Percentiles rank a stretch among this genome's conserved stretches.
Evolutionary conservation across 257 asterid genomes (phyloP).

Genomic region (Jacaranda copaia): DNA sequence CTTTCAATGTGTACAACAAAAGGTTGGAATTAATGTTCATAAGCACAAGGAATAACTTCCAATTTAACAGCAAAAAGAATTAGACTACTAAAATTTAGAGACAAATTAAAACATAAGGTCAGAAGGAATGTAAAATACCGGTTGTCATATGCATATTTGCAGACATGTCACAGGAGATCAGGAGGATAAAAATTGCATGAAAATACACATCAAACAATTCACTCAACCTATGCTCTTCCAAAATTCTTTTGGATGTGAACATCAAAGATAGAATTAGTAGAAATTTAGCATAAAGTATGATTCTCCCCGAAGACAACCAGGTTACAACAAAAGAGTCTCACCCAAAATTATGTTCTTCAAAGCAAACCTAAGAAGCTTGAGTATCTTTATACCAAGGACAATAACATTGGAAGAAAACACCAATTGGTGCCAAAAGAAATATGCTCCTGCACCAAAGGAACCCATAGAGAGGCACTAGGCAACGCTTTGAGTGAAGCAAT

Average conservation of each 20-base stretch:
- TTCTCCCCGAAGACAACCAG: background rate
- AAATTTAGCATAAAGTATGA: background rate
- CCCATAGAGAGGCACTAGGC: background rate
- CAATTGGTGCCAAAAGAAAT: background rate
- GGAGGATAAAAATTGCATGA: background rate
- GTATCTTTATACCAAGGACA: background rate
- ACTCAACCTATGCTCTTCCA: background rate
- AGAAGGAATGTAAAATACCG: background rate
- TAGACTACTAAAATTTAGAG: background rate
- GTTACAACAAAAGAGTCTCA: background rate
- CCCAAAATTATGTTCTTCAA: background rate
- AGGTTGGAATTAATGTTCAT: background rate
- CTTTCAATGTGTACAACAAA: background rate
- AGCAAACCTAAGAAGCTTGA: background rate
- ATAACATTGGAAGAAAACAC: background rate
- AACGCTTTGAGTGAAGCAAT: background rate
- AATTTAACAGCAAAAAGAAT: background rate
- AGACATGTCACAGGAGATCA: background rate
- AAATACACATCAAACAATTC: background rate
- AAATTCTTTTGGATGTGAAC: background rate
- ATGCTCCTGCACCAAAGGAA: background rate
- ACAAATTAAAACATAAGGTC: background rate
- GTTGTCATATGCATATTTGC: background rate
- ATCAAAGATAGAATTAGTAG: background rate
- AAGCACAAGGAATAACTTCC: background rate